A percentile compares a stretch with the other conserved stretches of the same genome.
These are phyloP conservation scores for Debaryomyces coudertii DNA, from an alignment of 1,139 yeast genomes.

Conservation along the genomic window DNA sequence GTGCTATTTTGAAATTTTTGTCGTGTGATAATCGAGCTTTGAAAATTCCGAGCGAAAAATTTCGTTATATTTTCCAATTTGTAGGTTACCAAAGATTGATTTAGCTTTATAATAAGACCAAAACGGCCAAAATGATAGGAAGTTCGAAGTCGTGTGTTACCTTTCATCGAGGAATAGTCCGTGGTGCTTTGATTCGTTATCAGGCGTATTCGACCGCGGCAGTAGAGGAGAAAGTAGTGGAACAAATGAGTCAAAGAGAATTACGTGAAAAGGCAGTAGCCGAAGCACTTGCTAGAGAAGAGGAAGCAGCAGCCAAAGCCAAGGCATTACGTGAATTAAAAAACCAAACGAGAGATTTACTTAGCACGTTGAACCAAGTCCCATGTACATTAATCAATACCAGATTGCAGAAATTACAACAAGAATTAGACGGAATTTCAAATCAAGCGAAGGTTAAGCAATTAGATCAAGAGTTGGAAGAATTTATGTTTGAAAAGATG, in stretches of 20 bases:
- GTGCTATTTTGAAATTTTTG: background rate
- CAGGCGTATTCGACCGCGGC: constrained; percentile 10
- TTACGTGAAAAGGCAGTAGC: constrained; percentile 47
- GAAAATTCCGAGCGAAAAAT: constrained; percentile 7
- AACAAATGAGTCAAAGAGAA: constrained; percentile 29
- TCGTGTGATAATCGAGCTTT: constrained; percentile 3
- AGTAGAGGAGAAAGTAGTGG: constrained; percentile 10
- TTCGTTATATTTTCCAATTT: background rate
- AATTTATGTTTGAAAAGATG: constrained; percentile 40
- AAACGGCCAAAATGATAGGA: constrained; percentile 6
- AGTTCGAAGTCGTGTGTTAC: background rate
- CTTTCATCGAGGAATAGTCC: constrained; percentile 1
- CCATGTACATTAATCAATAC: constrained; percentile 36
- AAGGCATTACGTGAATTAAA: constrained; percentile 43
- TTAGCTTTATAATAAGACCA: background rate
- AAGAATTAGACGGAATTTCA: constrained; percentile 33
- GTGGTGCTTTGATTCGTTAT: constrained; percentile 1
- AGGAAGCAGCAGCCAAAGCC: constrained; percentile 41
- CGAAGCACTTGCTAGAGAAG: constrained; percentile 50
- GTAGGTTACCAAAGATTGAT: background rate
- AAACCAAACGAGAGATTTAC: constrained; percentile 29
- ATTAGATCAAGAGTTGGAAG: constrained; percentile 48
- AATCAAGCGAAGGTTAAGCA: constrained; percentile 38
- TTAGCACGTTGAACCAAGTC: constrained; percentile 38
- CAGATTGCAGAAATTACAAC: constrained; percentile 35